Percentiles rank a stretch among this genome's conserved stretches.
Conservation (phyloP, 2,329 filamentous ascomycete genomes). For the Colletotrichum shisoi region DNA sequence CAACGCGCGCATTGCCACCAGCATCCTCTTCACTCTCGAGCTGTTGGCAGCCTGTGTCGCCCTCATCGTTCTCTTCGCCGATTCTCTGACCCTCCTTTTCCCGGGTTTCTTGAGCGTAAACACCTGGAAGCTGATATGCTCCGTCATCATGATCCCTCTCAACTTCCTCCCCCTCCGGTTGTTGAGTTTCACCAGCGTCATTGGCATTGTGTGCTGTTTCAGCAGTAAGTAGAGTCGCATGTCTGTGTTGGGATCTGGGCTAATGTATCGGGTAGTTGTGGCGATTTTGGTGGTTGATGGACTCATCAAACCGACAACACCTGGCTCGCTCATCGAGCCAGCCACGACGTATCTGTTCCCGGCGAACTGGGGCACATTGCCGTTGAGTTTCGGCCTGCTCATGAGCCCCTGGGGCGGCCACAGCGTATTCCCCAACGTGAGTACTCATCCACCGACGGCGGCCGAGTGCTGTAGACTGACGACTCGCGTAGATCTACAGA, state of each 20-base stretch:
- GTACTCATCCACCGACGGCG: slow-evolving; percentile 28
- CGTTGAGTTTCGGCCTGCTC: slow-evolving; percentile 86
- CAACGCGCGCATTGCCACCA: slow-evolving; percentile 80
- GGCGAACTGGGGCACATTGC: slow-evolving; percentile 83
- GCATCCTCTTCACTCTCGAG: slow-evolving; percentile 86
- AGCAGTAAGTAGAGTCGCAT: slow-evolving; percentile 69
- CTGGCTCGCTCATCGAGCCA: slow-evolving; percentile 84
- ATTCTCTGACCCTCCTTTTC: slow-evolving; percentile 82
- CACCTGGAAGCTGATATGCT: slow-evolving; percentile 86
- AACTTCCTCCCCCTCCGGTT: slow-evolving; percentile 84
- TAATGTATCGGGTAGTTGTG: slow-evolving; percentile 66
- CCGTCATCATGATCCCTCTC: slow-evolving; percentile 78
- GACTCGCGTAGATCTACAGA: slow-evolving; percentile 60
- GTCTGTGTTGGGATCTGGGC: not conserved
- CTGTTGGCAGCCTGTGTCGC: slow-evolving; percentile 89
- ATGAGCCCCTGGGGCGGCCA: slow-evolving; percentile 77
- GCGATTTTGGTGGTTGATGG: slow-evolving; percentile 84
- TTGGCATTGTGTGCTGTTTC: slow-evolving; percentile 91
- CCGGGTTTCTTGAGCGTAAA: slow-evolving; percentile 70
- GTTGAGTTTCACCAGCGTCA: slow-evolving; percentile 83
- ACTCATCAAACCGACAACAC: slow-evolving; percentile 78
- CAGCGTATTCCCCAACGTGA: slow-evolving; percentile 79
- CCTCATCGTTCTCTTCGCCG: slow-evolving; percentile 89
- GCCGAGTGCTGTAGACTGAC: slow-evolving; percentile 6
- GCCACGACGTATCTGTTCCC: slow-evolving; percentile 84